phyloP scores from a whole-genome alignment of 768 basidiomycete genomes.

The Leccinum broughii region DNA sequence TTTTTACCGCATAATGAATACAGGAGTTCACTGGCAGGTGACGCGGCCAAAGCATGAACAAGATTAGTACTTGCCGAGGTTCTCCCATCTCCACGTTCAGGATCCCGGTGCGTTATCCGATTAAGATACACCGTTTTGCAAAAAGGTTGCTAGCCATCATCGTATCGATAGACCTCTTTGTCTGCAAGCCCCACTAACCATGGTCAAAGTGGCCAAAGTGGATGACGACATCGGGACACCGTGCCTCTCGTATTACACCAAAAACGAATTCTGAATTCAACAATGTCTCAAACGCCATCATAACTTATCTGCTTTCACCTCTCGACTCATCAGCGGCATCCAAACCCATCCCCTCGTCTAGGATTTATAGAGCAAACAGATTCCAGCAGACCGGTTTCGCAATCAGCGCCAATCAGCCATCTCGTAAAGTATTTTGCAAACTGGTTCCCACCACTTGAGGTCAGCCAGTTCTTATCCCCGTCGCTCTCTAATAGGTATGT shows the following conservation, averaged over 20 bases:
- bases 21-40: background rate
- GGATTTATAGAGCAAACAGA: background rate
- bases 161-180: background rate
- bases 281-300: background rate
- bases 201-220: background rate
- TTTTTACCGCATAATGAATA: background rate
- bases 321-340: constrained; percentile 1
- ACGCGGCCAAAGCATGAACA: background rate
- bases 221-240: background rate
- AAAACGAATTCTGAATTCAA: background rate
- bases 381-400: constrained; percentile 3
- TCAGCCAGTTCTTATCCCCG: constrained; percentile 11
- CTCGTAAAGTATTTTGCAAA: constrained; percentile 22
- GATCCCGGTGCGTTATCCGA: background rate
- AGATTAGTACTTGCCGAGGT: background rate
- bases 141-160: background rate
- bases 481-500: constrained; percentile 19
- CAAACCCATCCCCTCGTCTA: background rate
- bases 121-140: background rate
- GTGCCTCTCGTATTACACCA: background rate
- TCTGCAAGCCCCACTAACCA: background rate
- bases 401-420: constrained; percentile 17
- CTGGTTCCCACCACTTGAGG: constrained; percentile 20
- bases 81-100: background rate
- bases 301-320: background rate